phyloP scores from a whole-genome alignment of 768 basidiomycete genomes.

The Serpula lacrymans region DNA sequence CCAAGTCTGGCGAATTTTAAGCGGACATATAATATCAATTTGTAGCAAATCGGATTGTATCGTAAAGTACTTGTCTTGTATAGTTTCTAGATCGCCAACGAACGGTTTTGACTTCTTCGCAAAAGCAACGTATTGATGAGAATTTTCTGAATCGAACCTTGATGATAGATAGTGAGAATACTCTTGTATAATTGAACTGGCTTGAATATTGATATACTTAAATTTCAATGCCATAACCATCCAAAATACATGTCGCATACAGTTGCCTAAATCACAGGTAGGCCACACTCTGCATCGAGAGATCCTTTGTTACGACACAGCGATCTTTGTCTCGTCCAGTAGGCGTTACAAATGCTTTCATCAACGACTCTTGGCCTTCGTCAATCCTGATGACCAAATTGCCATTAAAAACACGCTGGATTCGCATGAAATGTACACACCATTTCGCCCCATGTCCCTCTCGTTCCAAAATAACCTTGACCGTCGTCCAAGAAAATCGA shows the following conservation, averaged over 20 bases:
- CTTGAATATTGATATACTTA: too few species aligned
- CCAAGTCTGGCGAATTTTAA: conserved; percentile 15
- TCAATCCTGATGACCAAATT: conserved; percentile 62
- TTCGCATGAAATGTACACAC: conserved; percentile 36
- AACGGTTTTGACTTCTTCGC: too few species aligned
- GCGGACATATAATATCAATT: not conserved
- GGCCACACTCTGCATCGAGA: conserved; percentile 67
- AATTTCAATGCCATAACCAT: too few species aligned
- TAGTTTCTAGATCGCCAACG: too few species aligned
- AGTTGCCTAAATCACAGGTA: conserved; percentile 43
- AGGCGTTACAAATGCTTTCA: conserved; percentile 69
- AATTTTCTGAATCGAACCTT: too few species aligned
- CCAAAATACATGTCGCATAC: not conserved
- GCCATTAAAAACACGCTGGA: conserved; percentile 1
- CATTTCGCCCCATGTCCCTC: conserved; percentile 78
- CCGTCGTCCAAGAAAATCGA: conserved; percentile 94
- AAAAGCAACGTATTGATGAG: too few species aligned
- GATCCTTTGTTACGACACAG: conserved; percentile 66
- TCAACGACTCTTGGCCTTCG: conserved; percentile 73
- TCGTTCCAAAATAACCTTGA: conserved; percentile 81
- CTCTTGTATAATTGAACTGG: too few species aligned
- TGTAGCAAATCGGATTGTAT: too few species aligned
- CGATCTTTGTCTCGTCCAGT: conserved; percentile 76
- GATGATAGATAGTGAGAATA: too few species aligned
- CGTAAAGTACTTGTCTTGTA: too few species aligned